phyloP scores from a whole-genome alignment of 1,139 yeast genomes.

The Candida gigantensis region DNA sequence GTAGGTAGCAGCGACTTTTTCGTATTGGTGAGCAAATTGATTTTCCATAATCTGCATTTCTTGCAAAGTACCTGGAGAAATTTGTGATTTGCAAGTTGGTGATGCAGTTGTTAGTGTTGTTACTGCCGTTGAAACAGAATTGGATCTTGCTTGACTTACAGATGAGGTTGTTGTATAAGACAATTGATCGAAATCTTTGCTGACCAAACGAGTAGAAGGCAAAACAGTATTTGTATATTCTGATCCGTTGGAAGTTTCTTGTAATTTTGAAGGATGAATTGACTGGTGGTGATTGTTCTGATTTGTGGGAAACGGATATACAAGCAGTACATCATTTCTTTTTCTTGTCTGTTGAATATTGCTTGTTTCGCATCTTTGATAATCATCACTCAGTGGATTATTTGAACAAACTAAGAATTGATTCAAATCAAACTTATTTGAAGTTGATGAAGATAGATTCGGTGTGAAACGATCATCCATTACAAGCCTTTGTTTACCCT shows the following conservation, averaged over 20 bases:
- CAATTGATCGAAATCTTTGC: slow-evolving; percentile 4
- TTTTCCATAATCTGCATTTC: not conserved
- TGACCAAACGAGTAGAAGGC: not conserved
- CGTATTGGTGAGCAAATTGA: not conserved
- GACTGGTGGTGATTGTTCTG: not conserved
- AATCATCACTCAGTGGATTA: slow-evolving; percentile 5
- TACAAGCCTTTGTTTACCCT: not conserved
- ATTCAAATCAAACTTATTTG: slow-evolving; percentile 72
- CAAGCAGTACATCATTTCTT: not conserved
- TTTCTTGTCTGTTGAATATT: not conserved
- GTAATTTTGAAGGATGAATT: not conserved
- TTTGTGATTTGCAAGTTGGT: slow-evolving; percentile 2
- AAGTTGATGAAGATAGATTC: slow-evolving; percentile 46
- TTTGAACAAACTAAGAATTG: slow-evolving; percentile 35
- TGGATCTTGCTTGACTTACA: slow-evolving; percentile 3
- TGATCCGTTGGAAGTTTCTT: not conserved
- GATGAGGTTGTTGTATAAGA: slow-evolving; percentile 3
- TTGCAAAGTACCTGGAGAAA: slow-evolving; percentile 1
- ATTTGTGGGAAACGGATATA: slow-evolving; percentile 1
- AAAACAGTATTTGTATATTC: not conserved
- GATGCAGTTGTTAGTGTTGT: slow-evolving; percentile 4
- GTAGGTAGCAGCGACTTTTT: slow-evolving; percentile 1
- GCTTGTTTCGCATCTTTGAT: not conserved
- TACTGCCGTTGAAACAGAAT: slow-evolving; percentile 8
- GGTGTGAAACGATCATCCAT: not conserved